A percentile compares a stretch with the other conserved stretches of the same genome.
Conservation (phyloP, 2,329 filamentous ascomycete species). For the Colletotrichum sp. region DNA sequence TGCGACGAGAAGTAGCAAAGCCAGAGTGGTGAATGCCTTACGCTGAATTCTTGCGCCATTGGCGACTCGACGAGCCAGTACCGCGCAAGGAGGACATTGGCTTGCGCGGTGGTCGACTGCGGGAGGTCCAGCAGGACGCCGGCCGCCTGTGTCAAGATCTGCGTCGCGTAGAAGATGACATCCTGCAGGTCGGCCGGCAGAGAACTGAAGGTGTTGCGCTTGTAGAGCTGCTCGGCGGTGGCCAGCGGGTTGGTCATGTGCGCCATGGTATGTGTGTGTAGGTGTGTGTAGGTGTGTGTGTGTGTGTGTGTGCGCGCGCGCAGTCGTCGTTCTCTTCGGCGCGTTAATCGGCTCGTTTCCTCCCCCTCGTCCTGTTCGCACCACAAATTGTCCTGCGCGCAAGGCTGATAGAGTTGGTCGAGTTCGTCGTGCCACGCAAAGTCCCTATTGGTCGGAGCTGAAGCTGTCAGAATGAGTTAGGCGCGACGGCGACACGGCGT, state of each 20-base stretch:
- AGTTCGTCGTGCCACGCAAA: neutral
- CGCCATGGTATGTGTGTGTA: conserved; percentile 4
- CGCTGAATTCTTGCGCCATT: conserved; percentile 64
- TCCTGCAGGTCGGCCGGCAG: conserved; percentile 74
- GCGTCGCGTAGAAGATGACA: conserved; percentile 72
- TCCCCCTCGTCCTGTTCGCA: neutral
- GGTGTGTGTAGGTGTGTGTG: neutral
- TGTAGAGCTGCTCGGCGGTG: conserved; percentile 71
- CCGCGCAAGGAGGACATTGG: conserved; percentile 80
- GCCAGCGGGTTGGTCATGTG: conserved; percentile 69
- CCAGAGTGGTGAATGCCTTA: conserved; percentile 29
- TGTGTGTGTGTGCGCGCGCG: neutral
- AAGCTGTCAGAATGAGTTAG: conserved; percentile 5
- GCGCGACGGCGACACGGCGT: neutral
- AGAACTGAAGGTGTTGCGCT: conserved; percentile 58
- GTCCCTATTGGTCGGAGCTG: conserved; percentile 11
- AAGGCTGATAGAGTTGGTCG: neutral
- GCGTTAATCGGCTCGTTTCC: neutral
- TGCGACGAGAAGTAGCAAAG: neutral
- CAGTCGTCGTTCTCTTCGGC: neutral
- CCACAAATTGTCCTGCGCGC: neutral
- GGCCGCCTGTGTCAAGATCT: conserved; percentile 77
- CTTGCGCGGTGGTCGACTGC: conserved; percentile 84
- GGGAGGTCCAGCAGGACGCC: conserved; percentile 83
- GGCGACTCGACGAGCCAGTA: conserved; percentile 73